Evolutionary conservation across 345 rosid genomes (phyloP).

Genomic region (Diplotaxis tenuifolia): DNA sequence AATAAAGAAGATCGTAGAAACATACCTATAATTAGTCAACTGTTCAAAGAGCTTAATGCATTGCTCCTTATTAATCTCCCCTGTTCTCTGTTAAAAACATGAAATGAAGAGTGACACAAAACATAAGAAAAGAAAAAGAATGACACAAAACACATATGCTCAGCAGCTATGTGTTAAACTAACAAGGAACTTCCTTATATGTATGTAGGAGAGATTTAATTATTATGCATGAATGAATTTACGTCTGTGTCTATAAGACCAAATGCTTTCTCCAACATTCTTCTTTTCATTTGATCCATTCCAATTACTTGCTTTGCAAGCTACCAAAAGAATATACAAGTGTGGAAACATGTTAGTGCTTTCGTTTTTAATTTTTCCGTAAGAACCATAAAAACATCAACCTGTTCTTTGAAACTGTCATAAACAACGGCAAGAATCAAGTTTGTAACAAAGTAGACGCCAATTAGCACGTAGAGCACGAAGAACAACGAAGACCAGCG

Average conservation of each 20-base stretch:
- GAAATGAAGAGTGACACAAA: background rate
- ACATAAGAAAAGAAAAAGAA: no score
- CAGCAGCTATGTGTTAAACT: background rate
- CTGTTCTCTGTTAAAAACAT: slow-evolving; percentile 51
- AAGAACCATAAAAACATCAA: slow-evolving; percentile 24
- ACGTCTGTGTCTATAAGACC: slow-evolving; percentile 71
- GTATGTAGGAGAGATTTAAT: slow-evolving; percentile 16
- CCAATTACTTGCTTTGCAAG: slow-evolving; percentile 84
- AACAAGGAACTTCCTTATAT: background rate
- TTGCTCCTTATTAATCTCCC: slow-evolving; percentile 67
- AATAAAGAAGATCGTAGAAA: background rate
- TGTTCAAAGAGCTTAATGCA: slow-evolving; percentile 75
- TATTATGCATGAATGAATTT: slow-evolving; percentile 37
- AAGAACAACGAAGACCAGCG: slow-evolving; percentile 86
- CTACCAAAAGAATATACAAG: slow-evolving; percentile 40
- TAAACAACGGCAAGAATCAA: slow-evolving; percentile 97
- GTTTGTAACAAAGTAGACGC: slow-evolving; percentile 95
- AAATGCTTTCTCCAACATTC: slow-evolving; percentile 76
- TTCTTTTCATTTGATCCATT: slow-evolving; percentile 67
- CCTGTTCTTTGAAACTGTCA: slow-evolving; percentile 95
- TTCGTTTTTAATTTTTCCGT: background rate
- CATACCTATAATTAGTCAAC: slow-evolving; percentile 82
- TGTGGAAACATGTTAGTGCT: background rate
- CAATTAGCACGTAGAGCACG: slow-evolving; percentile 77
- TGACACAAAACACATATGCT: no score